Evolutionary conservation across 805 yeast species (phyloP).

Genomic region (Lipomyces kockii): DNA sequence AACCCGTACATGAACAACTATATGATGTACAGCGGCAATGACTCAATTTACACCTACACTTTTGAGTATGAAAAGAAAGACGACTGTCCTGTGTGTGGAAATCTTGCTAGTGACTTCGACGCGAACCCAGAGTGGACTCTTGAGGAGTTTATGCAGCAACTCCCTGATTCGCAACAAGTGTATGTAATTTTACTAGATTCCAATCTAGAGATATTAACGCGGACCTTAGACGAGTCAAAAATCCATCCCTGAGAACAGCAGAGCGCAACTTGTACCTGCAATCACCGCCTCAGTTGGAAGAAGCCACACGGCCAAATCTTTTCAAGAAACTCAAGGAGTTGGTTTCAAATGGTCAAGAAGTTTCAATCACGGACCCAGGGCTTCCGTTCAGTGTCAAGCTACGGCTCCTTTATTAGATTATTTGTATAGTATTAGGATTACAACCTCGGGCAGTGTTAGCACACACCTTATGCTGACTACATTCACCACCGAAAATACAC

Average conservation of each 20-base stretch:
- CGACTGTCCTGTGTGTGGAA: conserved; percentile 81
- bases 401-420: conserved; percentile 31
- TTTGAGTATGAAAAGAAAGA: conserved; percentile 64
- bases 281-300: conserved; percentile 54
- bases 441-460: background rate
- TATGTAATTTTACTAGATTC: conserved; percentile 34
- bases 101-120: conserved; percentile 36
- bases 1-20: conserved; percentile 73
- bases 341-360: conserved; percentile 53
- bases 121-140: conserved; percentile 44
- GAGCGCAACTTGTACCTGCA: conserved; percentile 52
- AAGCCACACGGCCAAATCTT: conserved; percentile 54
- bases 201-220: background rate
- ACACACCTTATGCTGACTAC: background rate
- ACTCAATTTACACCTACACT: conserved; percentile 74
- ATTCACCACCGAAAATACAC: background rate
- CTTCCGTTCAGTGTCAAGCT: conserved; percentile 52
- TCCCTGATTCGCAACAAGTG: conserved; percentile 43
- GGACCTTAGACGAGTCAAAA: conserved; percentile 42
- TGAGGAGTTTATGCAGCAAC: conserved; percentile 51
- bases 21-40: conserved; percentile 86
- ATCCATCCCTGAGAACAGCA: conserved; percentile 55
- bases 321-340: conserved; percentile 46
- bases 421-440: background rate
- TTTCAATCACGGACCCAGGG: conserved; percentile 58